Evolutionary conservation across 2,329 filamentous ascomycete species (phyloP), one percentile per base, ranked within the genome.

Genomic region (Blastomyces percursus): DNA sequence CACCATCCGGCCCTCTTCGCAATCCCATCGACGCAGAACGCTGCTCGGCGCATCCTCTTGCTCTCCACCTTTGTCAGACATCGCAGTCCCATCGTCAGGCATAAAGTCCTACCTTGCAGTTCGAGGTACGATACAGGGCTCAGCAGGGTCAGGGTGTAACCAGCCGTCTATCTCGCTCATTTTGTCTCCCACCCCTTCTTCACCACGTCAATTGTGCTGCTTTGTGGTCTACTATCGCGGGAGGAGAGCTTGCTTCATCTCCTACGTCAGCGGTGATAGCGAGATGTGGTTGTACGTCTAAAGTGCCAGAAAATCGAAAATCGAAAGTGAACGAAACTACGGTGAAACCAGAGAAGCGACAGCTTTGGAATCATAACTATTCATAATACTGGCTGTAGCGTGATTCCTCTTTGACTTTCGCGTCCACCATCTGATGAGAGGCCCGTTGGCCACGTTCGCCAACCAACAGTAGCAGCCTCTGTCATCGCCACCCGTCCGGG

Each of bases 241-340:
- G 24, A 56, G 35, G 32, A 40, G 9, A 24, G 32, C 8, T 40
- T 21, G 52, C n/a, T 12, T 38, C n/a, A 4, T 56, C 52, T 40
- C 32, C 30, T 32, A n/a, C n/a, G 24, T 40, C 14, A 56, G 35
- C 52, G n/a, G 35, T 40, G 35, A 21, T 40, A 40, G 35, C 32
- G 32, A 56, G 52, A 56, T 56, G 52, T 38, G 30, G 61, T 62
- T 48, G 54, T 54, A 62, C 30, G 54, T 16, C 40, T 62, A 40
- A 59, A 27, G 5, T 24, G 52, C 27, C 16, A 48, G 46, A 58
- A 24, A 56, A 35, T 35, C 40, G 56, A 35, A 61, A 46, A 61
- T 27, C 19, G 52, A 32, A 58, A 40, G 2, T 2, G 21, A 38
- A 40, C 24, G 30, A 38, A 57, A 40, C 38, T 21, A 59, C 65